phyloP scores from a whole-genome alignment of 352 stramenopile genomes.

The Elongisporangium prolatum region DNA sequence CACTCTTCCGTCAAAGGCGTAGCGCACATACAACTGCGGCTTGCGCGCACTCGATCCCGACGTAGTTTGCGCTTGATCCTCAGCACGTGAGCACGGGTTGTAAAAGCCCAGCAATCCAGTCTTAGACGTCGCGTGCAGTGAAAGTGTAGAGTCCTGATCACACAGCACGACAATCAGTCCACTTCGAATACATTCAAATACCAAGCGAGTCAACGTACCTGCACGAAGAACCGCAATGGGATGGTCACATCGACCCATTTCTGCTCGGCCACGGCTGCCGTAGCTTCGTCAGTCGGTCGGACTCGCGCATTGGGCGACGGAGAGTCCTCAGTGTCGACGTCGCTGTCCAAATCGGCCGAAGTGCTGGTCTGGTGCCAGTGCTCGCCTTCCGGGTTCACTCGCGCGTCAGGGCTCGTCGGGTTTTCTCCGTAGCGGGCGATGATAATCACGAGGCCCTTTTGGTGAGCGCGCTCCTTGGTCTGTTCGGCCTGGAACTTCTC shows the following conservation, averaged over 20 bases:
- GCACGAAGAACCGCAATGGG: slow-evolving; percentile 78
- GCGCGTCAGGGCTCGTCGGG: slow-evolving; percentile 46
- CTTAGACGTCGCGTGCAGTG: slow-evolving; percentile 55
- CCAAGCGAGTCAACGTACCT: slow-evolving; percentile 25
- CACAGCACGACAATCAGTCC: slow-evolving; percentile 3
- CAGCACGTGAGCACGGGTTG: slow-evolving; percentile 59
- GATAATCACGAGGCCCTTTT: slow-evolving; percentile 64
- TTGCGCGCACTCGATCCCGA: slow-evolving; percentile 10
- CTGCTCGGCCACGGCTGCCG: slow-evolving; percentile 20
- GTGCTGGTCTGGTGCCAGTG: neutral
- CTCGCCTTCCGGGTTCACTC: slow-evolving; percentile 12
- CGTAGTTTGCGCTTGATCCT: slow-evolving; percentile 12
- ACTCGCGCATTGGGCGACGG: no score
- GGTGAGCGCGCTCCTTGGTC: slow-evolving; percentile 19
- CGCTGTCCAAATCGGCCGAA: neutral
- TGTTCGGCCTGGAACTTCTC: slow-evolving; percentile 57
- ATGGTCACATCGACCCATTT: slow-evolving; percentile 77
- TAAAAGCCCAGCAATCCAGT: slow-evolving; percentile 75
- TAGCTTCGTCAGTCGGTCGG: neutral
- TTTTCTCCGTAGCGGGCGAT: slow-evolving; percentile 73
- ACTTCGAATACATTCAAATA: slow-evolving; percentile 1
- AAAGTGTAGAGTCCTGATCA: slow-evolving; percentile 47
- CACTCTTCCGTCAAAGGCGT: slow-evolving; percentile 62
- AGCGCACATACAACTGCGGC: slow-evolving; percentile 76
- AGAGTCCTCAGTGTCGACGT: slow-evolving; percentile 8